These are phyloP conservation scores for Corchorus capsularis DNA, from an alignment of 345 rosid genomes.

Conservation along the genomic window DNA sequence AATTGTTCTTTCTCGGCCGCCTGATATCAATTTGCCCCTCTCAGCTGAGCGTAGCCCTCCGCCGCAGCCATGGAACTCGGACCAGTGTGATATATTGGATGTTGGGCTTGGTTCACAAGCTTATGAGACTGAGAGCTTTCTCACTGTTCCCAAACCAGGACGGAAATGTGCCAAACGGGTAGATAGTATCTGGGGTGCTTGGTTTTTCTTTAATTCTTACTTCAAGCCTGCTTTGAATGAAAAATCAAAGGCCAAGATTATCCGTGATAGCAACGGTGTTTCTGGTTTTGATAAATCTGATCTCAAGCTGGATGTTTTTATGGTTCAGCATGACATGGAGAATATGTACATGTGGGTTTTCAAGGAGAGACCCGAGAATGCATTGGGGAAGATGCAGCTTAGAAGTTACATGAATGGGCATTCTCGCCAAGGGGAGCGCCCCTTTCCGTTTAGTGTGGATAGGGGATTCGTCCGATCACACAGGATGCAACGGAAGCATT, in stretches of 20 bases:
- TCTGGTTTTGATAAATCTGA: conserved; percentile 88
- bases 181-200: conserved; percentile 97
- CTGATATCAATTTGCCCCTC: conserved; percentile 91
- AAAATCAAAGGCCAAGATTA: conserved; percentile 77
- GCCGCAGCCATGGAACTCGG: conserved; percentile 57
- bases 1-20: conserved; percentile 74
- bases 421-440: conserved; percentile 92
- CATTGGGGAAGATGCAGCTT: conserved; percentile 83
- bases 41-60: conserved; percentile 87
- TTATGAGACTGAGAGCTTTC: conserved; percentile 69
- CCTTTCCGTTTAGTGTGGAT: conserved; percentile 90
- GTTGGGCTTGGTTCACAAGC: conserved; percentile 76
- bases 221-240: conserved; percentile 88
- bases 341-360: conserved; percentile 99
- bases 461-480: conserved; percentile 96
- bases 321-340: conserved; percentile 99
- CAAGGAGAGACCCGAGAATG: conserved; percentile 95
- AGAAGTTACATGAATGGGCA: conserved; percentile 76
- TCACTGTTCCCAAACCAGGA: conserved; percentile 60
- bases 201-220: conserved; percentile 96
- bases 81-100: conserved; percentile 75
- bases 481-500: conserved; percentile 97
- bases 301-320: conserved; percentile 78
- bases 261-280: conserved; percentile 70
- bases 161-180: conserved; percentile 75